These are phyloP conservation scores for Juncus effusus DNA, from an alignment of 176 grass and related monocot species.

Conservation along the genomic window DNA sequence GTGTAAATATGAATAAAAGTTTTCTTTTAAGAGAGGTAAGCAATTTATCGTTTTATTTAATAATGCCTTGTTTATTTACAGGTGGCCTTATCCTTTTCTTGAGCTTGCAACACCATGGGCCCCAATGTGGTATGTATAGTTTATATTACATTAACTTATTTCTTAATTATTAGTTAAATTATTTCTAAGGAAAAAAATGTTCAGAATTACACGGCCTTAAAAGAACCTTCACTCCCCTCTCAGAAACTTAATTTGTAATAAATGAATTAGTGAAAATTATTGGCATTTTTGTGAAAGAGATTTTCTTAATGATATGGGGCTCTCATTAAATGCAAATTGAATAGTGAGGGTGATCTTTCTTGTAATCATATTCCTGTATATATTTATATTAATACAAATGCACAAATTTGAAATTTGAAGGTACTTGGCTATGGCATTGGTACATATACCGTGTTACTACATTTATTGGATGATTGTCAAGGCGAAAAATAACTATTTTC, in stretches of 20 bases:
- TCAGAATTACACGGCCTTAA: too few species aligned
- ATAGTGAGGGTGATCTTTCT: not conserved
- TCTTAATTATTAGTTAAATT: not conserved
- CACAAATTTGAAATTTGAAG: slow-evolving; percentile 23
- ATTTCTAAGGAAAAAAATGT: not conserved
- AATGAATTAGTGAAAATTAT: not conserved
- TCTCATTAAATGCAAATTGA: not conserved
- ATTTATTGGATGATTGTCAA: slow-evolving; percentile 65
- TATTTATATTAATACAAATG: too few species aligned
- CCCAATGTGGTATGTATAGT: slow-evolving; percentile 55
- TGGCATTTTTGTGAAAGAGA: not conserved
- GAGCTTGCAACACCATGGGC: slow-evolving; percentile 59
- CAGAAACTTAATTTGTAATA: not conserved
- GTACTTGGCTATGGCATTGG: slow-evolving; percentile 72
- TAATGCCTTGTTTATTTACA: slow-evolving; percentile 34
- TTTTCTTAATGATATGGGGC: slow-evolving; percentile 2
- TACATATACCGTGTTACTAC: slow-evolving; percentile 70
- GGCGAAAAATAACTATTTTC: slow-evolving; percentile 54
- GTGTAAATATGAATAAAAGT: slow-evolving; percentile 16
- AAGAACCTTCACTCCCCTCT: too few species aligned
- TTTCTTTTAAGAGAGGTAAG: not conserved
- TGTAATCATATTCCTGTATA: slow-evolving; percentile 1
- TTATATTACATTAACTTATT: not conserved
- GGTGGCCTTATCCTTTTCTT: slow-evolving; percentile 96
- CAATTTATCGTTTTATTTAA: not conserved